These are phyloP conservation scores for Globisporangium echinulatum DNA, from an alignment of 352 stramenopile genomes.

Conservation along the genomic window DNA sequence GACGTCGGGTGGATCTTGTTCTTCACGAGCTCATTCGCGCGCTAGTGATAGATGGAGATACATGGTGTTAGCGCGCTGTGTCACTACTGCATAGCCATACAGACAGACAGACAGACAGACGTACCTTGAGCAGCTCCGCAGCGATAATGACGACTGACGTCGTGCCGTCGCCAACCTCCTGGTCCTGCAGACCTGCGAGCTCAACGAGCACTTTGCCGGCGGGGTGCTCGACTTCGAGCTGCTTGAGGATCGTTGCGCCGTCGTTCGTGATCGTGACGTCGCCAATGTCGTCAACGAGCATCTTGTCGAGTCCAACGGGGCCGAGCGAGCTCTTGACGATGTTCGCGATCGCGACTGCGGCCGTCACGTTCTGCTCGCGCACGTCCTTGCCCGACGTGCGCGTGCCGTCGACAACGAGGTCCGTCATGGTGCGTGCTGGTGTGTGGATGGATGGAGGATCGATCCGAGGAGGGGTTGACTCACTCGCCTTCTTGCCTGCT, in stretches of 20 bases:
- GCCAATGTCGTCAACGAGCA: conserved; percentile 97
- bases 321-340: conserved; percentile 99
- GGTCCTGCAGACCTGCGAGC: conserved; percentile 97
- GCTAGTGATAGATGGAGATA: conserved; percentile 29
- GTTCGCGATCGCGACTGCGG: conserved; percentile 98
- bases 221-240: conserved; percentile 98
- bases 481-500: too few species aligned
- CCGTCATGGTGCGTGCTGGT: conserved; percentile 48
- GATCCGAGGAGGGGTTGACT: too few species aligned
- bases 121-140: conserved; percentile 93
- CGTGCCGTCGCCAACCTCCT: conserved; percentile 99
- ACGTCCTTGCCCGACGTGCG: conserved; percentile 91
- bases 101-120: background rate
- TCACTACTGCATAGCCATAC: too few species aligned
- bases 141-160: conserved; percentile 99
- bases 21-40: conserved; percentile 96
- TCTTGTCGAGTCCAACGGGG: conserved; percentile 99
- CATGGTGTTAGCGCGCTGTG: background rate
- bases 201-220: conserved; percentile 98
- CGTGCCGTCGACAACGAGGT: conserved; percentile 88
- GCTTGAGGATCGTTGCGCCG: conserved; percentile 99
- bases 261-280: conserved; percentile 99
- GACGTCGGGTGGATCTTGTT: conserved; percentile 99
- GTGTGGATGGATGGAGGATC: background rate
- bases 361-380: conserved; percentile 95